Conservation (phyloP, 495 filamentous ascomycete genomes). For the Hamigera avellanea region DNA sequence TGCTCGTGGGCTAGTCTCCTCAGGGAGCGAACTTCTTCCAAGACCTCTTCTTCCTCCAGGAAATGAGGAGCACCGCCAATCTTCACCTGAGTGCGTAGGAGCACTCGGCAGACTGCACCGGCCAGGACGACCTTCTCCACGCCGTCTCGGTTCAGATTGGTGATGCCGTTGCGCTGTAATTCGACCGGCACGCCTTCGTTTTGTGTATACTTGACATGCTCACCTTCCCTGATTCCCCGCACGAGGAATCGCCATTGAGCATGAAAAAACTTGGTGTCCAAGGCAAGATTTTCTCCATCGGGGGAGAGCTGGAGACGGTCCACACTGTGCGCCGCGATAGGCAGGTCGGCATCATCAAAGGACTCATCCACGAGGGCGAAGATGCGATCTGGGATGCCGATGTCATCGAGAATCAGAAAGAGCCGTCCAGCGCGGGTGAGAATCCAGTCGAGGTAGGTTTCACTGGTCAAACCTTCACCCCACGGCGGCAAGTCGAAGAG, state of each 20-base stretch:
- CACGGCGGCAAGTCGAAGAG: slow-evolving; percentile 64
- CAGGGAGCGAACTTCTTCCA: slow-evolving; percentile 53
- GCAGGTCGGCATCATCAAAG: slow-evolving; percentile 82
- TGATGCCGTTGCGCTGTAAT: slow-evolving; percentile 43
- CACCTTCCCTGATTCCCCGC: slow-evolving; percentile 55
- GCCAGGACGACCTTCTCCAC: slow-evolving; percentile 57
- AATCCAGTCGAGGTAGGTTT: slow-evolving; percentile 91
- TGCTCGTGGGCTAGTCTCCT: slow-evolving; percentile 63
- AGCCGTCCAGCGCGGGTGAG: slow-evolving; percentile 63
- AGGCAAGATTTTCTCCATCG: slow-evolving; percentile 40
- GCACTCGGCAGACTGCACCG: slow-evolving; percentile 32
- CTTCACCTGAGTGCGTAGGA: slow-evolving; percentile 60
- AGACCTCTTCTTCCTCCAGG: slow-evolving; percentile 53
- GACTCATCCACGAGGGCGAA: slow-evolving; percentile 78
- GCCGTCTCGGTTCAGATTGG: slow-evolving; percentile 33
- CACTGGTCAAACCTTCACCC: slow-evolving; percentile 80
- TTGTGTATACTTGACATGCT: slow-evolving; percentile 60
- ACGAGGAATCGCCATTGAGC: slow-evolving; percentile 76
- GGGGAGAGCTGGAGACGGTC: slow-evolving; percentile 53
- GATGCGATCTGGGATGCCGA: slow-evolving; percentile 74
- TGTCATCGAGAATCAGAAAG: slow-evolving; percentile 71
- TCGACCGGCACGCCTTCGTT: slow-evolving; percentile 76
- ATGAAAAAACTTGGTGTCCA: slow-evolving; percentile 66
- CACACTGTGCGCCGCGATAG: slow-evolving; percentile 61
- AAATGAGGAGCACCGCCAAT: slow-evolving; percentile 47